A percentile compares a stretch with the other conserved stretches of the same genome.
Evolutionary conservation across 164 flowering plant genomes (phyloP).

Genomic region (Amborella trichopoda): DNA sequence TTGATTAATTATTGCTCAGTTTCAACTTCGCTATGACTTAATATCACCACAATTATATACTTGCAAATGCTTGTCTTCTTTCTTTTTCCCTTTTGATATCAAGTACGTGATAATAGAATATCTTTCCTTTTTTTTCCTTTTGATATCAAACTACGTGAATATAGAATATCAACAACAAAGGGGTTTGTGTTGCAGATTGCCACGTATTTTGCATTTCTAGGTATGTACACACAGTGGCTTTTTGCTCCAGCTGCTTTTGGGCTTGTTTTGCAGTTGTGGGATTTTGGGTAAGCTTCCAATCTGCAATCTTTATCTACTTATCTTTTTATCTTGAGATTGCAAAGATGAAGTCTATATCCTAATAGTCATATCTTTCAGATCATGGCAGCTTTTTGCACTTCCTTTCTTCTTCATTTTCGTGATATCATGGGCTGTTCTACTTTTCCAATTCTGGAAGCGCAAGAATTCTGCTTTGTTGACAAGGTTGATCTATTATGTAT

Average conservation of each 20-base stretch:
- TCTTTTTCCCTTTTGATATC: too few species aligned
- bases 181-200: slow-evolving; percentile 50
- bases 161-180: too few species aligned
- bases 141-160: too few species aligned
- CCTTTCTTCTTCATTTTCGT: slow-evolving; percentile 63
- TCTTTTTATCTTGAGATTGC: neutral
- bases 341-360: slow-evolving; percentile 1
- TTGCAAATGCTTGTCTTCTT: slow-evolving; percentile 3
- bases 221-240: slow-evolving; percentile 89
- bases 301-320: neutral
- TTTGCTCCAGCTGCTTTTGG: slow-evolving; percentile 80
- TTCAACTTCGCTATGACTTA: too few species aligned
- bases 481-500: too few species aligned
- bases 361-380: slow-evolving; percentile 24
- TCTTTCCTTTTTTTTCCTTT: too few species aligned
- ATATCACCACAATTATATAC: too few species aligned
- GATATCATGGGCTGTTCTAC: slow-evolving; percentile 71
- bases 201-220: slow-evolving; percentile 81
- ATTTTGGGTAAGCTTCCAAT: slow-evolving; percentile 62
- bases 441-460: slow-evolving; percentile 97
- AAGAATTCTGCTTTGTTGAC: slow-evolving; percentile 73
- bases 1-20: too few species aligned
- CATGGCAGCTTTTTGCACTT: slow-evolving; percentile 53
- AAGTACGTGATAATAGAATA: too few species aligned
- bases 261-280: slow-evolving; percentile 44